Conservation (phyloP, 148 eudicot species). For the Diospyros kaki region DNA sequence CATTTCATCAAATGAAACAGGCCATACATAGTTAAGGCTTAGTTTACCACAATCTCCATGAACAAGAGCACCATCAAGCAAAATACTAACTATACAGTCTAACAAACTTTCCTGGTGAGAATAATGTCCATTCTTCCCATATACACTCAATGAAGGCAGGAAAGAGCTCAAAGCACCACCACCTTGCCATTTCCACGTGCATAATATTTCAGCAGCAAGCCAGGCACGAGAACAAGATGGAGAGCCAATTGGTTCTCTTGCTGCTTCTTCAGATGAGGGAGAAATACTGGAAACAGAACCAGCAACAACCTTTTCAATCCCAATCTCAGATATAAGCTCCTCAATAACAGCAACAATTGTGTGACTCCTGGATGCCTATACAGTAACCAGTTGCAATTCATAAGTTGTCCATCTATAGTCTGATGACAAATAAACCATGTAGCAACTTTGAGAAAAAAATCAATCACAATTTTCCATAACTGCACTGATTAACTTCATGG, state of each 20-base stretch:
- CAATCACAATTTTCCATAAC: not conserved
- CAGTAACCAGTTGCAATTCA: slow-evolving; percentile 12
- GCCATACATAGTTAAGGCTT: slow-evolving; percentile 45
- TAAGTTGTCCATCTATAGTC: not conserved
- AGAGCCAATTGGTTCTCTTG: slow-evolving; percentile 18
- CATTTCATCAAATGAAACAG: slow-evolving; percentile 53
- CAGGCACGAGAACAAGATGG: slow-evolving; percentile 59
- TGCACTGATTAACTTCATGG: not conserved
- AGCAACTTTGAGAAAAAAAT: not conserved
- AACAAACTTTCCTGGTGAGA: slow-evolving; percentile 26
- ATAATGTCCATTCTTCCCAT: slow-evolving; percentile 31
- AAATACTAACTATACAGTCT: slow-evolving; percentile 48
- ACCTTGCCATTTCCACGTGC: slow-evolving; percentile 87
- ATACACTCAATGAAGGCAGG: slow-evolving; percentile 51
- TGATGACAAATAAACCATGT: not conserved
- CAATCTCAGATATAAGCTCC: slow-evolving; percentile 64
- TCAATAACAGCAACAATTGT: slow-evolving; percentile 59
- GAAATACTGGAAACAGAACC: slow-evolving; percentile 25
- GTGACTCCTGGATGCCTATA: slow-evolving; percentile 43
- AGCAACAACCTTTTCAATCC: slow-evolving; percentile 50
- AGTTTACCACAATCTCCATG: slow-evolving; percentile 42
- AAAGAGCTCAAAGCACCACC: slow-evolving; percentile 70
- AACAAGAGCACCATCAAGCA: slow-evolving; percentile 84
- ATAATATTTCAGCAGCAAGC: slow-evolving; percentile 92
- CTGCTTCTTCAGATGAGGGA: slow-evolving; percentile 29